Conservation (phyloP, 2,329 filamentous ascomycete species). For the Ceratocystis eucalypticola region DNA sequence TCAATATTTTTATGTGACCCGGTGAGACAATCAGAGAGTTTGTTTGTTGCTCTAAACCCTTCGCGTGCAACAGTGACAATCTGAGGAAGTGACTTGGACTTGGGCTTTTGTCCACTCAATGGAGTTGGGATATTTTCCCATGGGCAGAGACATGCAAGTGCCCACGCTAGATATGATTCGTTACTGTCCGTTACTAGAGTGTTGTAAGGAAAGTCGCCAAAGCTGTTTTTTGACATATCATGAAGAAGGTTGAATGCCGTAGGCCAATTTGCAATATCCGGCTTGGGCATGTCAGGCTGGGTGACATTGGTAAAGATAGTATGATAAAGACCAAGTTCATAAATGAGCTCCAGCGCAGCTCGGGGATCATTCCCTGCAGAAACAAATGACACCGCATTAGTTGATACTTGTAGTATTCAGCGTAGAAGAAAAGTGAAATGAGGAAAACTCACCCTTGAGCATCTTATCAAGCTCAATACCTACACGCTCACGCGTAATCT, state of each 20-base stretch:
- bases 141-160: slow-evolving; percentile 59
- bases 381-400: background rate
- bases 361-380: slow-evolving; percentile 42
- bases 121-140: slow-evolving; percentile 45
- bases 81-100: slow-evolving; percentile 33
- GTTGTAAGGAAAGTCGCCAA: slow-evolving; percentile 36
- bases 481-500: slow-evolving; percentile 86
- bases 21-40: slow-evolving; percentile 52
- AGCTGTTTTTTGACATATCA: slow-evolving; percentile 33
- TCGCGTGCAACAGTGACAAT: slow-evolving; percentile 55
- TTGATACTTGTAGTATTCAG: background rate
- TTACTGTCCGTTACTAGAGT: slow-evolving; percentile 49
- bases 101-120: slow-evolving; percentile 35
- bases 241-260: slow-evolving; percentile 51
- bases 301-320: slow-evolving; percentile 61
- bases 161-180: slow-evolving; percentile 61
- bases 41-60: slow-evolving; percentile 69
- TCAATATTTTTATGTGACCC: slow-evolving; percentile 48
- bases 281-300: slow-evolving; percentile 36
- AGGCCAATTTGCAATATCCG: slow-evolving; percentile 47
- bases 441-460: slow-evolving; percentile 46
- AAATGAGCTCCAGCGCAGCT: slow-evolving; percentile 49
- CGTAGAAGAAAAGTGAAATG: background rate
- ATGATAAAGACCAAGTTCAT: slow-evolving; percentile 53
- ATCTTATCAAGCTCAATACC: slow-evolving; percentile 85